phyloP scores from a whole-genome alignment of 1,139 yeast genomes.

The Kodamaea suecica region DNA sequence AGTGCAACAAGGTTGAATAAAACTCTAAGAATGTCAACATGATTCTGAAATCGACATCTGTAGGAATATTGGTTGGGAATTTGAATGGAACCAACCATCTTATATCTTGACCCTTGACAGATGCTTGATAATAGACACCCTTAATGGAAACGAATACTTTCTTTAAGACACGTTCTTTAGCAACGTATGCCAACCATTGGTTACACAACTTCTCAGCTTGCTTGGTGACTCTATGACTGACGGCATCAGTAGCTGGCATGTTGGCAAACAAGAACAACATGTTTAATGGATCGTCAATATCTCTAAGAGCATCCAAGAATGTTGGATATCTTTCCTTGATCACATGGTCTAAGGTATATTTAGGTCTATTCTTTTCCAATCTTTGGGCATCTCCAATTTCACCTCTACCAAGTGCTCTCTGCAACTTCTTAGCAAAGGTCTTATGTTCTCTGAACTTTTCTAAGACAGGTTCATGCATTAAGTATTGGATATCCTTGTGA shows the following conservation, averaged over 20 bases:
- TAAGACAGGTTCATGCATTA: slow-evolving; percentile 92
- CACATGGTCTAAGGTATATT: slow-evolving; percentile 82
- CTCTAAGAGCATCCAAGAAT: slow-evolving; percentile 87
- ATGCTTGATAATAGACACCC: slow-evolving; percentile 95
- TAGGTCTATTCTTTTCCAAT: slow-evolving; percentile 76
- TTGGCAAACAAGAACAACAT: slow-evolving; percentile 92
- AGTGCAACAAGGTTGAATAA: slow-evolving; percentile 87
- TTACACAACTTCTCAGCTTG: slow-evolving; percentile 86
- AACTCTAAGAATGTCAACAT: slow-evolving; percentile 96
- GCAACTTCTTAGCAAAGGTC: slow-evolving; percentile 86
- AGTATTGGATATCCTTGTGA: slow-evolving; percentile 88
- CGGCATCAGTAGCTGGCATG: slow-evolving; percentile 89
- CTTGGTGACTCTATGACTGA: slow-evolving; percentile 72
- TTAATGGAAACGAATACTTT: slow-evolving; percentile 95
- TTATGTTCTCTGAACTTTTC: slow-evolving; percentile 93
- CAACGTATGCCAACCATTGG: slow-evolving; percentile 94
- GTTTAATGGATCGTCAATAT: slow-evolving; percentile 90
- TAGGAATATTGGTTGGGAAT: slow-evolving; percentile 92
- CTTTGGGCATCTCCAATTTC: slow-evolving; percentile 87
- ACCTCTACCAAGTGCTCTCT: slow-evolving; percentile 87
- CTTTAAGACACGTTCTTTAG: slow-evolving; percentile 74
- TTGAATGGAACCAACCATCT: slow-evolving; percentile 97
- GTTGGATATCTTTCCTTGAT: slow-evolving; percentile 96
- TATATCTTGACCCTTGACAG: slow-evolving; percentile 83
- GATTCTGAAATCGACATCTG: slow-evolving; percentile 92